Conservation (phyloP, 164 flowering plant species). For the Nymphaea colorata region DNA sequence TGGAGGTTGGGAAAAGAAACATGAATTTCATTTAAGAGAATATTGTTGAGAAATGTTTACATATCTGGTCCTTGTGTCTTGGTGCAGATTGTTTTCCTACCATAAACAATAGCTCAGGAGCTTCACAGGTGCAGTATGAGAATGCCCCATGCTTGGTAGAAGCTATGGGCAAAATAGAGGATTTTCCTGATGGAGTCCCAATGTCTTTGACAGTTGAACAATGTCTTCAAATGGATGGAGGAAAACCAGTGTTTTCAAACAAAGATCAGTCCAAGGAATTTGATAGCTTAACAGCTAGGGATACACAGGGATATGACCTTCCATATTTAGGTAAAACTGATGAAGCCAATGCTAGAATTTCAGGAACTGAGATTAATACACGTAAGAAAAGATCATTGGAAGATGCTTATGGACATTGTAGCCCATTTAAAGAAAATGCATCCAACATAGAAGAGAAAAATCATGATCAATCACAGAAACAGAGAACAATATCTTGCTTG, state of each 20-base stretch:
- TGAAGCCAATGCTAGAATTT: slow-evolving; percentile 10
- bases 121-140: slow-evolving; percentile 46
- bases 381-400: slow-evolving; percentile 38
- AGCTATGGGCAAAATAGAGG: slow-evolving; percentile 38
- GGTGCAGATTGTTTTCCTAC: slow-evolving; percentile 39
- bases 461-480: slow-evolving; percentile 25
- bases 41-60: neutral
- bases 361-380: slow-evolving; percentile 12
- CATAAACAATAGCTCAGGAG: slow-evolving; percentile 37
- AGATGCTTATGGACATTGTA: slow-evolving; percentile 45
- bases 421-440: slow-evolving; percentile 36
- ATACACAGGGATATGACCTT: slow-evolving; percentile 33
- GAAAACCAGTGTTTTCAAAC: slow-evolving; percentile 21
- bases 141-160: slow-evolving; percentile 56
- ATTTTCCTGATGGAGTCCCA: slow-evolving; percentile 38
- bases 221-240: slow-evolving; percentile 55
- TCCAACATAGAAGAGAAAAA: slow-evolving; percentile 33
- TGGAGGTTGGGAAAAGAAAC: slow-evolving; percentile 48
- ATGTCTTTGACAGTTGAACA: slow-evolving; percentile 15
- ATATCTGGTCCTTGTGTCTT: neutral
- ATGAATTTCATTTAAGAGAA: neutral
- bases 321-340: slow-evolving; percentile 37
- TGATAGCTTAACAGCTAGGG: slow-evolving; percentile 17
- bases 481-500: slow-evolving; percentile 14
- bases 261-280: slow-evolving; percentile 27